Percentiles rank a stretch among this genome's conserved stretches.
These are phyloP conservation scores for Ustilago tritici DNA, from an alignment of 1,284 basidiomycete genomes.

Conservation along the genomic window DNA sequence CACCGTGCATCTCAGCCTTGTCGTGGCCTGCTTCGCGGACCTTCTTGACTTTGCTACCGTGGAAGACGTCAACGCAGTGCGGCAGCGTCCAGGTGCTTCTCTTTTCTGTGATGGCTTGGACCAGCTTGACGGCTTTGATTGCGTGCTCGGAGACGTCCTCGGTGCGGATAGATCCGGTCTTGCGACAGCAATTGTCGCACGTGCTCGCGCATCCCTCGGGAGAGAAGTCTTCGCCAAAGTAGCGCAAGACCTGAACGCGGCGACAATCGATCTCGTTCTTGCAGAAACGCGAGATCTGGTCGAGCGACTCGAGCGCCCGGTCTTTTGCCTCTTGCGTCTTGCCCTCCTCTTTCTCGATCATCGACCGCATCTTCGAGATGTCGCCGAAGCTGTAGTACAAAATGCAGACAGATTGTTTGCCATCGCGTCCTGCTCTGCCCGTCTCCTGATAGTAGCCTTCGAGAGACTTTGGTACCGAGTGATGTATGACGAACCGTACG, in stretches of 20 bases:
- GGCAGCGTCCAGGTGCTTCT: constrained; percentile 73
- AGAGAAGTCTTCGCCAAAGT: constrained; percentile 77
- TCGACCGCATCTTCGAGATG: constrained; percentile 72
- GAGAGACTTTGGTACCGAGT: constrained; percentile 77
- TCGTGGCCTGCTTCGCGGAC: constrained; percentile 74
- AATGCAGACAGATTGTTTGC: constrained; percentile 71
- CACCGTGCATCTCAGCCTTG: constrained; percentile 73
- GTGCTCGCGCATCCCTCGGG: constrained; percentile 74
- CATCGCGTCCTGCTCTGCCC: constrained; percentile 84
- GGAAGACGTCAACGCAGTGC: constrained; percentile 74
- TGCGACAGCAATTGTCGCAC: constrained; percentile 79
- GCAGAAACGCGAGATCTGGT: constrained; percentile 80
- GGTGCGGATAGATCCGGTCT: constrained; percentile 27
- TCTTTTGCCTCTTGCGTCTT: constrained; percentile 74
- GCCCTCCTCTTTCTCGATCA: constrained; percentile 75
- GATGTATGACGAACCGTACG: constrained; percentile 83
- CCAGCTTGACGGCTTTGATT: constrained; percentile 73
- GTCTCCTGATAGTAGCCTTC: constrained; percentile 86
- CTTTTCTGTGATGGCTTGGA: constrained; percentile 72
- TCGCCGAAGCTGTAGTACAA: constrained; percentile 75
- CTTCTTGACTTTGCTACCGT: constrained; percentile 75
- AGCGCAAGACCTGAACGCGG: constrained; percentile 82
- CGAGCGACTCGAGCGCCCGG: constrained; percentile 75
- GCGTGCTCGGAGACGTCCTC: constrained; percentile 75
- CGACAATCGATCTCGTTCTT: constrained; percentile 86